Evolutionary conservation across 768 basidiomycete species (phyloP).

Genomic region (Tulasnella sp.): DNA sequence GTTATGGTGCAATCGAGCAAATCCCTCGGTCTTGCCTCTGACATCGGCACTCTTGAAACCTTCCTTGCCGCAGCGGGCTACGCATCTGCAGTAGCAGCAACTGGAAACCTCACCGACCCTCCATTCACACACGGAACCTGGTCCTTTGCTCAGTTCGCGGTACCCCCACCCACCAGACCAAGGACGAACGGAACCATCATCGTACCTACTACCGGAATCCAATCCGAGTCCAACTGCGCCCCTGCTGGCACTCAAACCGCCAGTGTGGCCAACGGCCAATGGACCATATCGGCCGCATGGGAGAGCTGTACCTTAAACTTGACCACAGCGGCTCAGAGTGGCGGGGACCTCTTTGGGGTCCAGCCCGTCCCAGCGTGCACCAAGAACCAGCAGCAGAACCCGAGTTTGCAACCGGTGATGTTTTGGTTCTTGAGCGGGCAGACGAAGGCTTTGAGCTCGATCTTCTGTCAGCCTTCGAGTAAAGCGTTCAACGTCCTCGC

Average conservation of each 20-base stretch:
- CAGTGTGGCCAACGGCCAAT: neutral
- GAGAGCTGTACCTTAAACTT: neutral
- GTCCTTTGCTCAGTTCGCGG: slow-evolving; percentile 5
- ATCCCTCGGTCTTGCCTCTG: slow-evolving; percentile 2
- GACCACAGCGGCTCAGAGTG: neutral
- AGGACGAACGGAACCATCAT: neutral
- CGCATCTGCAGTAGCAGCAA: neutral
- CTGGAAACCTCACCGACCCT: neutral
- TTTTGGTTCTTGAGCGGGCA: slow-evolving; percentile 6
- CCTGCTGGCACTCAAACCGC: neutral
- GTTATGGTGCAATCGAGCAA: neutral
- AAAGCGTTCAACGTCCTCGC: slow-evolving; percentile 4
- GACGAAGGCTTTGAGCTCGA: neutral
- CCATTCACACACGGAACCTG: slow-evolving; percentile 2
- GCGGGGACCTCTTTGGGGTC: neutral
- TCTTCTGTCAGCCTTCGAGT: neutral
- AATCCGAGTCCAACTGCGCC: neutral
- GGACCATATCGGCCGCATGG: neutral
- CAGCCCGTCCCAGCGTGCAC: neutral
- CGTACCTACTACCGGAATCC: neutral
- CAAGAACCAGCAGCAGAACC: neutral
- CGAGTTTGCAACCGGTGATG: slow-evolving; percentile 4
- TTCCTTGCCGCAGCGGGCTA: slow-evolving; percentile 8
- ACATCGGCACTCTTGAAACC: neutral
- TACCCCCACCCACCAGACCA: neutral